Base-by-base conservation (phyloP, 2,329 filamentous ascomycete genomes). In the Paecilomyces fulvus region DNA sequence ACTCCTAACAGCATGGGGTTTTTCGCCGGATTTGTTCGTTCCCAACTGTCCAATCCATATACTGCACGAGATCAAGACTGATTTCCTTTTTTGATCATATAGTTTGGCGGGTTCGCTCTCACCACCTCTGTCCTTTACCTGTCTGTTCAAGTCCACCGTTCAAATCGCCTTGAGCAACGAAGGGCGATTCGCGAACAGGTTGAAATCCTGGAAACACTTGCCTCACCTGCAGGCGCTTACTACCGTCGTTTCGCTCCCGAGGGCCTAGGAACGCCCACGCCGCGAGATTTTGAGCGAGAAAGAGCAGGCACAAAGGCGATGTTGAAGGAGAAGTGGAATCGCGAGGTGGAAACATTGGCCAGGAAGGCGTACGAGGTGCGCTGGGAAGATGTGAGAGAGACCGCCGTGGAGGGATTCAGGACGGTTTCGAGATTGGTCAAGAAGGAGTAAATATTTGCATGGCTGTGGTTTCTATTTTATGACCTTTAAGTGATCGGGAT, bases 271-370 rank as follows among this genome's bases (percentile, higher is more conserved):
- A 20, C 28, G 12, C 25, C 25, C 25, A 65, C 53, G 33, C 56
- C 17, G 8, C 30, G 33, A 46, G 51, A 43, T 12, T 21, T 33
- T 17, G 56, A 56, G 30, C 8, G 53, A 63, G 76, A 82, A 63
- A 77, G 80, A 59, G 78, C 80, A 28, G 78, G 79, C 51, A 75
- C 88, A 52, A 68, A 84, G 55, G 87, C 91, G 67, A 77, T 83
- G 33, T 79, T 86, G 64, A 92, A 92, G 76, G 86, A 89, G 65
- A 78, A 83, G 58, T 92, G 89, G 89, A 92, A 94, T 70, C 73
- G 80, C 53, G 88, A 92, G 72, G 73, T 92, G 33, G 81, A 87
- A 69, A 78, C 79, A 59, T 79, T 86, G 53, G 86, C 88, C 55
- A 79, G 78, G 57, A 86, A 83, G 79, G 81, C 83, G 56, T 83